Base-by-base conservation (phyloP, 306 rosid genomes). In the Glycyrrhiza uralensis region DNA sequence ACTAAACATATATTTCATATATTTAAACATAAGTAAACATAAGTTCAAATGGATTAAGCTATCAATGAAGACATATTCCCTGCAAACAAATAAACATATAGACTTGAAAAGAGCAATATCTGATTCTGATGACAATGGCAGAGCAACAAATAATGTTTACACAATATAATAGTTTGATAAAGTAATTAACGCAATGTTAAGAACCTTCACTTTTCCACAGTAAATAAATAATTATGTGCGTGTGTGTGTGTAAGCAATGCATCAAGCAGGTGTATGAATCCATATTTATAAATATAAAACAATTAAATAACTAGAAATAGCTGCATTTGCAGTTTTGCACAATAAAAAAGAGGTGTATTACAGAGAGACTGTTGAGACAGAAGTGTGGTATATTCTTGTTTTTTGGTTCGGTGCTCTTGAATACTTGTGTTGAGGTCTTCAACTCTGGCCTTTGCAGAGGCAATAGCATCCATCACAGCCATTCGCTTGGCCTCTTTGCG, bases 401-500 rank as follows among this genome's bases (percentile, higher is more conserved):
- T 89, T 84, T 69, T 82, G 20, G 76, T 61, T 55, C 72, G 88
- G 60, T 41, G 87, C 46, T 79, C 84, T 59, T 79, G 85, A 76
- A 87, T 54, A 26, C 49, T 66, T 64, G 76, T 46, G 42, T 76
- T 86, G 13, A 91, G 86, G 38, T 77, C 67, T 50, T 84, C 92
- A 26, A 79, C 71, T 69, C 88, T 86, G 45, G 84, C 69, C 77
- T 77, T 89, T 32, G 82, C 79, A 76, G 90, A 84, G 29, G 71
- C 85, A 86, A 91, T 59, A 33, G 88, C 85, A 29, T 94, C 96
- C 73, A 72, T 50, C 82, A 87, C 30, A 2, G 88, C 87, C 88
- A 91, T 84, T 30, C 92, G 87, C 50, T 79, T 87, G 18, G 90
- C 97, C 83, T 91, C 97, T 79, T 75, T 89, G 41, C 92, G 94